phyloP scores from a whole-genome alignment of 2,329 filamentous ascomycete species.

The Epichloe uncinata region DNA sequence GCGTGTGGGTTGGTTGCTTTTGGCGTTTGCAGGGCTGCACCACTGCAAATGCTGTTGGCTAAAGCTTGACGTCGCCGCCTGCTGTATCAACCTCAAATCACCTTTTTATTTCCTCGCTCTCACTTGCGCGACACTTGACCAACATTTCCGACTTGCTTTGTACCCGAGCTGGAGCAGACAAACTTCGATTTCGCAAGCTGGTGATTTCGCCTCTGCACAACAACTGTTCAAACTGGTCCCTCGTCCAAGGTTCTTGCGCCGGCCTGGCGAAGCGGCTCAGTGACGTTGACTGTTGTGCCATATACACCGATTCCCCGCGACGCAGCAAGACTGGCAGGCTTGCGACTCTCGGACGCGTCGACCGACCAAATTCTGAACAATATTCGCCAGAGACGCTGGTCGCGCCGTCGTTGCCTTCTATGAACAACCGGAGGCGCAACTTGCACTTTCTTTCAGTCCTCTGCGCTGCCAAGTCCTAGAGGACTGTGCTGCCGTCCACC shows the following conservation, averaged over 20 bases:
- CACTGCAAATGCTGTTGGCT: not conserved
- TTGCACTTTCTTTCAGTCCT: not conserved
- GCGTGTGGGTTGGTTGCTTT: no score
- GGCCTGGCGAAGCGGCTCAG: not conserved
- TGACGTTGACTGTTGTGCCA: not conserved
- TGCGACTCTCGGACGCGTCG: not conserved
- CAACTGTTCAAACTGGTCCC: not conserved
- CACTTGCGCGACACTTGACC: not conserved
- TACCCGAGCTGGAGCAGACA: not conserved
- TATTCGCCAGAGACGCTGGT: not conserved
- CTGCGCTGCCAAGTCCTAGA: not conserved
- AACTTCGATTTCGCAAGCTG: not conserved
- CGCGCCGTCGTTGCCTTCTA: slow-evolving; percentile 2
- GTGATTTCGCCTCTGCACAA: not conserved
- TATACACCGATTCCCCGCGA: not conserved
- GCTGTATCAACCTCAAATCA: not conserved
- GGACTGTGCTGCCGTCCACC: not conserved
- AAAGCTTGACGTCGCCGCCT: not conserved
- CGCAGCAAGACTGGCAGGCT: not conserved
- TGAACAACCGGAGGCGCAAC: slow-evolving; percentile 2
- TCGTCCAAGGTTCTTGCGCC: not conserved
- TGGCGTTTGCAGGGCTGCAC: no score
- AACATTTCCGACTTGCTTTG: not conserved
- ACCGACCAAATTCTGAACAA: not conserved
- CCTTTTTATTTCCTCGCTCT: not conserved